These are phyloP conservation scores for Pseudogymnoascus sp. DNA, from an alignment of 2,329 filamentous ascomycete genomes.

Conservation along the genomic window DNA sequence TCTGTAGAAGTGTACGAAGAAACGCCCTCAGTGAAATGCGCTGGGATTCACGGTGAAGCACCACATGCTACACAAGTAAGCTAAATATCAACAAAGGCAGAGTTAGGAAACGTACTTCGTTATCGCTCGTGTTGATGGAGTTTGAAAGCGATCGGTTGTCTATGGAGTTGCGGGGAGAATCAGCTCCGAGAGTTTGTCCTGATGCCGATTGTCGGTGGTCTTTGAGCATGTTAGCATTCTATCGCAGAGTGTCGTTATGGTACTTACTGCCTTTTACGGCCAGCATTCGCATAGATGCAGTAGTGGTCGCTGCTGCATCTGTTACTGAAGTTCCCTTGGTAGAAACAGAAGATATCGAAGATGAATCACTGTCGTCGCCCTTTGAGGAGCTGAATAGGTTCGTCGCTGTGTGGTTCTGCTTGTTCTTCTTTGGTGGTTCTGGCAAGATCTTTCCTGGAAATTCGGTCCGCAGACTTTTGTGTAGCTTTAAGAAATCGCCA, in stretches of 20 bases:
- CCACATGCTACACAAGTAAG: constrained; percentile 15
- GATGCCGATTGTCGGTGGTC: constrained; percentile 18
- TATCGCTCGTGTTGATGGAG: constrained; percentile 1
- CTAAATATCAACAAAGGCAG: neutral
- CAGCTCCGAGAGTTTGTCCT: constrained; percentile 12
- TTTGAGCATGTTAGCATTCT: constrained; percentile 13
- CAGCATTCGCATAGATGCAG: constrained; percentile 29
- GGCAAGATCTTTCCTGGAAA: constrained; percentile 86
- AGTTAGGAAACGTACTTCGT: neutral
- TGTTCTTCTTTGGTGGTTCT: constrained; percentile 85
- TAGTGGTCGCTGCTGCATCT: constrained; percentile 11
- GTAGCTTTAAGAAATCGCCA: constrained; percentile 74
- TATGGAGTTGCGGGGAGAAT: constrained; percentile 11
- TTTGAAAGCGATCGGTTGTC: constrained; percentile 27
- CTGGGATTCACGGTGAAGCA: constrained; percentile 79
- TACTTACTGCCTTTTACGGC: constrained; percentile 35
- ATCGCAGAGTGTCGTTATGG: neutral
- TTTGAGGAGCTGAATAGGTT: constrained; percentile 45
- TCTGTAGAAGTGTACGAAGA: constrained; percentile 76
- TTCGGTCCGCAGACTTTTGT: constrained; percentile 73
- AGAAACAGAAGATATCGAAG: constrained; percentile 57
- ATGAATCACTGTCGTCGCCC: constrained; percentile 63
- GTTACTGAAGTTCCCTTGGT: constrained; percentile 20
- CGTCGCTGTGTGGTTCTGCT: constrained; percentile 61
- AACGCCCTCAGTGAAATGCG: constrained; percentile 87